phyloP scores from a whole-genome alignment of 208 protist species.

The Sergeia podlipaevii region DNA sequence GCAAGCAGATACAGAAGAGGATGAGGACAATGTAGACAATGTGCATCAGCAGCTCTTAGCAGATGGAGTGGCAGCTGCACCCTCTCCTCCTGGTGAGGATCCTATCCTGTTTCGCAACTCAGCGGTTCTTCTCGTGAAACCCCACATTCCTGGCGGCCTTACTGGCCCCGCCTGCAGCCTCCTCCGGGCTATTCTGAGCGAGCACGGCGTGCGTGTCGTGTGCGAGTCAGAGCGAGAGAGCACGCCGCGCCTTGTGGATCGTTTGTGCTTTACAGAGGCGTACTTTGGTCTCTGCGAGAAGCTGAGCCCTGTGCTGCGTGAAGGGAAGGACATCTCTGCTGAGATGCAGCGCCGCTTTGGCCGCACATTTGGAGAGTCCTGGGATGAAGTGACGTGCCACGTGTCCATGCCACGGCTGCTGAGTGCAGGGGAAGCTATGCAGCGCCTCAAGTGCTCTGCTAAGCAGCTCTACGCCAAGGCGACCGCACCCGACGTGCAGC shows the following conservation, averaged over 20 bases:
- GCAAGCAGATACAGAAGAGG: not conserved
- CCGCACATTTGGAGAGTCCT: slow-evolving; percentile 23
- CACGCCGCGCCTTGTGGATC: slow-evolving; percentile 15
- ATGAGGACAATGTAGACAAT: not conserved
- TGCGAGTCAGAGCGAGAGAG: slow-evolving; percentile 15
- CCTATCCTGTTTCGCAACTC: slow-evolving; percentile 30
- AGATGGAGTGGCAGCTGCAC: too few relatives aligned
- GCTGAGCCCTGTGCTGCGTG: slow-evolving; percentile 10
- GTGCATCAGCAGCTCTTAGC: too few relatives aligned
- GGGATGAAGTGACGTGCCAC: slow-evolving; percentile 8
- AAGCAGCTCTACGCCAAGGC: slow-evolving; percentile 31
- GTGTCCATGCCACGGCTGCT: slow-evolving; percentile 25
- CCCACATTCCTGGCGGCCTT: slow-evolving; percentile 20
- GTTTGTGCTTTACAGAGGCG: slow-evolving; percentile 14
- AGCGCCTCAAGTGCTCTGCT: slow-evolving; percentile 19
- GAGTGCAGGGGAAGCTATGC: slow-evolving; percentile 26
- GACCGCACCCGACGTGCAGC: slow-evolving; percentile 12
- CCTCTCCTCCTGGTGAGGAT: slow-evolving; percentile 3
- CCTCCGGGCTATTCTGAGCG: slow-evolving; percentile 17
- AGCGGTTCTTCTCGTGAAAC: slow-evolving; percentile 55
- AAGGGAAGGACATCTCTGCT: slow-evolving; percentile 16
- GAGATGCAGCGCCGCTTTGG: slow-evolving; percentile 12
- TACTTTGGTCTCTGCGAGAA: slow-evolving; percentile 19
- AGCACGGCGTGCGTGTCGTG: slow-evolving; percentile 21
- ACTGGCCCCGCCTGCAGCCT: slow-evolving; percentile 15